Evolutionary conservation across 129 eudicot genomes (phyloP), one percentile per base, ranked within the genome.

Genomic region (Lactuca saligna): DNA sequence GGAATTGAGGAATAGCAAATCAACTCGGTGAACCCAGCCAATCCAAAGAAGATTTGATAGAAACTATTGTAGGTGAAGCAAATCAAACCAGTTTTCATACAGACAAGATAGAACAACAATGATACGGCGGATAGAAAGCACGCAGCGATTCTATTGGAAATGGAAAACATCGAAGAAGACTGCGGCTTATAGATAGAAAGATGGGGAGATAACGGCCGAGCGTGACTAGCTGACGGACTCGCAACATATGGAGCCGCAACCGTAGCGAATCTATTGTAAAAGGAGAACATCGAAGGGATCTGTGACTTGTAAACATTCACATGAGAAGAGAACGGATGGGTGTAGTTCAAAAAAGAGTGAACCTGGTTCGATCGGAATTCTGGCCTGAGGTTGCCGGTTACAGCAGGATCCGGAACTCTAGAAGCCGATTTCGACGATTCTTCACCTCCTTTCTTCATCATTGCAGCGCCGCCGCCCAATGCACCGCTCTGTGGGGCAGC

Each of bases 401-500:
- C 82, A 61, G 51, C n/a, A 1, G 95, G 86, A 70, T 88, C 95
- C 8, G 95, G 79, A 57, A 81, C 87, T 91, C 84, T 84, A 7
- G 86, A 57, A 13, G 74, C 75, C 65, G 68, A 64, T 46, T 65
- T 59, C 29, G 59, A 11, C 3, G 75, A 60, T 56, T 84, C 88
- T 58, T 69, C 83, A 15, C 69, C 71, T 5, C 77, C 82, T 66
- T 80, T 82, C 62, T 75, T 80, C 85, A 75, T 33, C 87, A 69
- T 50, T 41, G 77, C 68, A 34, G 78, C 80, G 35, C 61, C 54
- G 10, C 74, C 25, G 6, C 79, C 69, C 1, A 80, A 55, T 4
- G 75, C 88, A 16, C 38, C 84, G 3, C 89, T 81, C 42, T 82
- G 85, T 55, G 88, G 63, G 17, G 91, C 83, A 0, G 91, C 84